A percentile compares a stretch with the other conserved stretches of the same genome.
Conservation (phyloP, 2,329 filamentous ascomycete genomes). For the Exophiala phaeomuriformis region DNA sequence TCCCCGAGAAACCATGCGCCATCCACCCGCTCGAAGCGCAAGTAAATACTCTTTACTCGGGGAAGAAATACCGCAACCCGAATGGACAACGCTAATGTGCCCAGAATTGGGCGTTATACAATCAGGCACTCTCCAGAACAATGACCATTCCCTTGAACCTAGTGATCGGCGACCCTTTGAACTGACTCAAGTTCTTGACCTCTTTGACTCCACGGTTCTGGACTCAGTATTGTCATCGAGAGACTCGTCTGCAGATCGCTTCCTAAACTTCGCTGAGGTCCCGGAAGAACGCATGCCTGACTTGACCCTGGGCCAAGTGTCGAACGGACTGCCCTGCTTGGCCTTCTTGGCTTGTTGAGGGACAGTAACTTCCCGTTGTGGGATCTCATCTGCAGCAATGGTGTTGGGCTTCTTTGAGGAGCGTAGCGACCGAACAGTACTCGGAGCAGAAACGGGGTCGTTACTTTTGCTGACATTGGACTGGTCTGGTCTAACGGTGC, state of each 20-base stretch:
- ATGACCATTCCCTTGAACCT: not conserved
- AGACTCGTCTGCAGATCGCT: constrained; percentile 21
- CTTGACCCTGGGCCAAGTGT: constrained; percentile 27
- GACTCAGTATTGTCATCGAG: constrained; percentile 3
- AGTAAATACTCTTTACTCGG: not conserved
- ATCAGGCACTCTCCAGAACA: not conserved
- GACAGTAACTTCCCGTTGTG: not conserved
- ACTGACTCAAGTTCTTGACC: constrained; percentile 4
- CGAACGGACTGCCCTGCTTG: constrained; percentile 25
- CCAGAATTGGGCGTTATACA: constrained; percentile 5
- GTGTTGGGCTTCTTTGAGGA: constrained; percentile 7
- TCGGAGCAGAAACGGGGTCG: constrained; percentile 4
- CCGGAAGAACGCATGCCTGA: constrained; percentile 7
- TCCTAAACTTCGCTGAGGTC: constrained; percentile 14
- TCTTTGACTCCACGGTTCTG: constrained; percentile 7
- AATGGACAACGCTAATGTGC: not conserved
- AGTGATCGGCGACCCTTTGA: not conserved
- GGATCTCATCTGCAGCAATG: not conserved
- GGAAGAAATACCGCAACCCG: not conserved
- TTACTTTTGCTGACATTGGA: not conserved
- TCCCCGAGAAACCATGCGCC: not conserved
- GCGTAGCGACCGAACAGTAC: constrained; percentile 12
- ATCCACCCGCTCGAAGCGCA: not conserved
- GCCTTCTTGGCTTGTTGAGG: not conserved
- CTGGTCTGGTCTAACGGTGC: not conserved